These are phyloP conservation scores for Acacia pycnantha DNA, from an alignment of 331 rosid genomes.

Conservation along the genomic window DNA sequence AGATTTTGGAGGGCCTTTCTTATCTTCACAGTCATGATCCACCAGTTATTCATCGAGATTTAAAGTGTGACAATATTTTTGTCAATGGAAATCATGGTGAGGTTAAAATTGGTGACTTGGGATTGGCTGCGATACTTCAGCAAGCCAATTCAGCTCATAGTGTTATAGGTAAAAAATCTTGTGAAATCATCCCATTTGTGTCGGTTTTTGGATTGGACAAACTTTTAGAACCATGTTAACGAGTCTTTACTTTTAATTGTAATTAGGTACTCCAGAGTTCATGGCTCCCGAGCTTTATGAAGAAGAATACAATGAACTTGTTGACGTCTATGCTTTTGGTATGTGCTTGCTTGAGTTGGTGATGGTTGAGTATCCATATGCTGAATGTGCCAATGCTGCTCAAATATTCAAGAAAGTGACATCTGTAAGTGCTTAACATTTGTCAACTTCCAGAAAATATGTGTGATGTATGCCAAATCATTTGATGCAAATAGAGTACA, in stretches of 20 bases:
- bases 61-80: constrained; percentile 94
- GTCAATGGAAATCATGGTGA: constrained; percentile 99
- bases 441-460: not conserved
- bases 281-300: constrained; percentile 99
- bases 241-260: constrained; percentile 26
- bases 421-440: constrained; percentile 59
- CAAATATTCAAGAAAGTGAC: constrained; percentile 99
- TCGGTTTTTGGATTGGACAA: constrained; percentile 11
- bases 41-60: constrained; percentile 90
- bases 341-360: constrained; percentile 97
- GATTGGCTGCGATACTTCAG: constrained; percentile 92
- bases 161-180: constrained; percentile 67
- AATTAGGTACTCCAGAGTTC: constrained; percentile 91
- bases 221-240: constrained; percentile 16
- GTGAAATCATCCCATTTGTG: constrained; percentile 16
- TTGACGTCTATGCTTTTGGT: constrained; percentile 96
- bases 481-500: not conserved
- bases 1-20: constrained; percentile 92
- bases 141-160: constrained; percentile 94
- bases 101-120: constrained; percentile 97
- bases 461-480: constrained; percentile 16
- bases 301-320: constrained; percentile 96
- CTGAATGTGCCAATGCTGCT: constrained; percentile 95
- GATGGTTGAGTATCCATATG: constrained; percentile 89
- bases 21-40: constrained; percentile 96